A percentile compares a stretch with the other conserved stretches of the same genome.
Evolutionary conservation across 768 basidiomycete species (phyloP).

Genomic region (Amylocystis lapponica): DNA sequence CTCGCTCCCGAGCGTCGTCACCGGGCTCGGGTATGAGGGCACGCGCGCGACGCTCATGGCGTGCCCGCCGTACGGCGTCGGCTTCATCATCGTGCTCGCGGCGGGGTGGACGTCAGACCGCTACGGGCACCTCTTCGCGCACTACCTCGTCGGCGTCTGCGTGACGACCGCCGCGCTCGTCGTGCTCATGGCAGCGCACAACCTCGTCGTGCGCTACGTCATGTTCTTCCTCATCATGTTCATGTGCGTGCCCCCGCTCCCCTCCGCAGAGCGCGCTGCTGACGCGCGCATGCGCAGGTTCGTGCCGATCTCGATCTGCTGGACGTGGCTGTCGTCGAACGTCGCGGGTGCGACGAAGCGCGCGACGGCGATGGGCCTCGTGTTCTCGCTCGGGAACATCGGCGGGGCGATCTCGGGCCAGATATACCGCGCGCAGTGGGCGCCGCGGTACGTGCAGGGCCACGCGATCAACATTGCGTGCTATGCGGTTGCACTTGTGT

Average conservation of each 20-base stretch:
- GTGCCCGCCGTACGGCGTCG: slow-evolving; percentile 40
- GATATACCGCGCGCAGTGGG: slow-evolving; percentile 25
- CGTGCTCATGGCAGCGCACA: slow-evolving; percentile 24
- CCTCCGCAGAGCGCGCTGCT: not conserved
- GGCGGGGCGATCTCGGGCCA: slow-evolving; percentile 25
- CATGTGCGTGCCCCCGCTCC: slow-evolving; percentile 18
- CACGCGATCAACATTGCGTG: slow-evolving; percentile 25
- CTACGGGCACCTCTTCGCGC: slow-evolving; percentile 19
- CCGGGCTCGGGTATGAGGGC: slow-evolving; percentile 51
- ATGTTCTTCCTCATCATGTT: slow-evolving; percentile 31
- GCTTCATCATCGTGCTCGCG: slow-evolving; percentile 22
- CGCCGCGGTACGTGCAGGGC: slow-evolving; percentile 29
- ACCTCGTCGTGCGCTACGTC: slow-evolving; percentile 24
- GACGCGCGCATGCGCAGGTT: slow-evolving; percentile 12
- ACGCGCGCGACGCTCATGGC: slow-evolving; percentile 58
- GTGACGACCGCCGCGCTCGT: slow-evolving; percentile 23
- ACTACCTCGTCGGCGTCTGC: slow-evolving; percentile 16
- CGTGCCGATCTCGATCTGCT: slow-evolving; percentile 23
- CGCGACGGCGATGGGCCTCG: slow-evolving; percentile 25
- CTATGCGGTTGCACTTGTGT: slow-evolving; percentile 20
- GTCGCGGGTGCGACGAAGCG: slow-evolving; percentile 25
- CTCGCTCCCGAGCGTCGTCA: slow-evolving; percentile 70
- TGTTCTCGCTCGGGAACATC: slow-evolving; percentile 29
- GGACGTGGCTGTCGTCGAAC: slow-evolving; percentile 24
- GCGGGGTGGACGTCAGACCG: slow-evolving; percentile 21